Conservation (phyloP, 495 filamentous ascomycete species). For the Cercophora samala region DNA sequence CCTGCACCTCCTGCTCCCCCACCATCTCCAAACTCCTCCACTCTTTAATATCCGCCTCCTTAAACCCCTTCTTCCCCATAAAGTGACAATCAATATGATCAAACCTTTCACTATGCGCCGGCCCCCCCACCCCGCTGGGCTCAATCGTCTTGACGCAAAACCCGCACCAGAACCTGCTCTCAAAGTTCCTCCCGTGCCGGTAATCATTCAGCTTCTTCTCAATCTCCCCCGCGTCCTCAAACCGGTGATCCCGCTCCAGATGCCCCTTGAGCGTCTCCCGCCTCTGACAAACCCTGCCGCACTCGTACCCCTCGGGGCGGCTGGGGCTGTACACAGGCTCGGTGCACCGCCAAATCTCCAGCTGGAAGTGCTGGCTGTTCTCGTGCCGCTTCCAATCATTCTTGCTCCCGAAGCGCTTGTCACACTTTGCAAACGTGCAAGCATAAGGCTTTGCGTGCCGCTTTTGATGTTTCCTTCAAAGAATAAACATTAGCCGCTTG, state of each 20-base stretch:
- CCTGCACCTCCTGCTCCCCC: background rate
- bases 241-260: conserved; percentile 52
- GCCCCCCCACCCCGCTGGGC: conserved; percentile 52
- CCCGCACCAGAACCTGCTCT: conserved; percentile 82
- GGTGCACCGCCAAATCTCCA: conserved; percentile 75
- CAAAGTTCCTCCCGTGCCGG: conserved; percentile 66
- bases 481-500: background rate
- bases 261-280: conserved; percentile 60
- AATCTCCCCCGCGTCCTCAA: conserved; percentile 41
- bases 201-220: conserved; percentile 48
- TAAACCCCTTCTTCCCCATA: conserved; percentile 36
- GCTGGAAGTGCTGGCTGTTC: conserved; percentile 75
- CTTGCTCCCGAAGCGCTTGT: conserved; percentile 83
- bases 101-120: conserved; percentile 72
- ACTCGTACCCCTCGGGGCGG: conserved; percentile 31
- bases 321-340: conserved; percentile 17
- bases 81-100: conserved; percentile 88
- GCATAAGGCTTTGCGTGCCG: conserved; percentile 84
- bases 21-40: conserved; percentile 36
- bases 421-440: conserved; percentile 74
- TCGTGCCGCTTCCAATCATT: conserved; percentile 98
- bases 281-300: conserved; percentile 59
- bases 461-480: conserved; percentile 76
- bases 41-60: conserved; percentile 32
- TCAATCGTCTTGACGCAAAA: conserved; percentile 65